Evolutionary conservation across 2,329 filamentous ascomycete species (phyloP).

Genomic region (Microascus cirrosus): DNA sequence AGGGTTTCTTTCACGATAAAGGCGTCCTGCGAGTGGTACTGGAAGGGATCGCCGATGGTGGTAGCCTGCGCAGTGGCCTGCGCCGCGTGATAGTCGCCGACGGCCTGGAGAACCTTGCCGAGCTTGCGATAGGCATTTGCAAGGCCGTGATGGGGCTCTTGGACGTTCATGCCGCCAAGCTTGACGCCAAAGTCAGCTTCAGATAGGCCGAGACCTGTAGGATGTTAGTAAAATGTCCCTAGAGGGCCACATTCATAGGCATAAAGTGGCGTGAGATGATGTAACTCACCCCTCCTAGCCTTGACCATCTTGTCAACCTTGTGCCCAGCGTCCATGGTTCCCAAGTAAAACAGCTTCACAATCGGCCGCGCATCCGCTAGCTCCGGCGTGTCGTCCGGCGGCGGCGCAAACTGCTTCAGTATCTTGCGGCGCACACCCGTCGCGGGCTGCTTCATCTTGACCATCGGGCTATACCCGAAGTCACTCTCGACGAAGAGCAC

Average conservation of each 20-base stretch:
- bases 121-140: slow-evolving; percentile 89
- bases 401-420: slow-evolving; percentile 95
- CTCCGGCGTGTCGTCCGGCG: slow-evolving; percentile 93
- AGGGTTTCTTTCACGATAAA: slow-evolving; percentile 98
- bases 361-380: slow-evolving; percentile 78
- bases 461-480: slow-evolving; percentile 92
- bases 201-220: slow-evolving; percentile 70
- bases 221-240: background rate
- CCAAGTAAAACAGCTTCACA: slow-evolving; percentile 92
- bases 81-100: slow-evolving; percentile 89
- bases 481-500: slow-evolving; percentile 98
- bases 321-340: slow-evolving; percentile 92
- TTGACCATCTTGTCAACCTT: slow-evolving; percentile 95
- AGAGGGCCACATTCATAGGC: background rate
- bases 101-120: slow-evolving; percentile 83
- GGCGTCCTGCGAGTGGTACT: slow-evolving; percentile 89
- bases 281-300: slow-evolving; percentile 64
- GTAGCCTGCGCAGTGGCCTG: slow-evolving; percentile 95
- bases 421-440: slow-evolving; percentile 92
- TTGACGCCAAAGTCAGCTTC: slow-evolving; percentile 93
- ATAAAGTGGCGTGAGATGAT: background rate
- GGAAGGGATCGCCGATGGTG: slow-evolving; percentile 83
- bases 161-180: slow-evolving; percentile 72
- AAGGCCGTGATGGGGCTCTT: slow-evolving; percentile 82
- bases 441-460: slow-evolving; percentile 91